Base-by-base conservation (phyloP, 225 moss, liverwort and hornwort species). In the Physcomitrium patens region DNA sequence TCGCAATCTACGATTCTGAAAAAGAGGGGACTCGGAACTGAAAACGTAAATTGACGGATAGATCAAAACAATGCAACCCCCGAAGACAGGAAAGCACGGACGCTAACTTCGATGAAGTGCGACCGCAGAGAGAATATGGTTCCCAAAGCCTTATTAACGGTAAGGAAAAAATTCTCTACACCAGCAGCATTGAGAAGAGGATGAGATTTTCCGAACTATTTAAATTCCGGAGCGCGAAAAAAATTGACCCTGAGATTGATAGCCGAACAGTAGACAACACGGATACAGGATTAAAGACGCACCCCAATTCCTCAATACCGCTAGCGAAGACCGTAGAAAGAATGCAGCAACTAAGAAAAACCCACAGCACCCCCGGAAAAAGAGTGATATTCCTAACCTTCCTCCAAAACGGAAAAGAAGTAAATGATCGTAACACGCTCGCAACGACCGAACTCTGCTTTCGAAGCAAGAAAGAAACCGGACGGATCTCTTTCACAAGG, bases 161-260 rank as follows among this genome's bases (percentile, higher is more conserved):
- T 65, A 28, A 17, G 9, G n/a, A 7, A 47, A 10, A 12, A 7
- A 1, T 43, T 46, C 2, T n/a, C 17, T 76, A 76, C 19, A 9
- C 55, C 0, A 51, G 22, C 79, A 76, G 82, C 82, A 79, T 79
- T 83, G 75, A 79, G 66, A 56, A 17, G 8, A 60, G 31, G n/a
- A 28, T 8, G 16, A 57, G n/a, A 22, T 3, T 1, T 46, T 27
- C 1, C 0, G 31, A 3, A 37, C 31, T 37, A 37, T 7, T 37
- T 4, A 24, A 2, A 53, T 15, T 8, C 60, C 16, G 14, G 0
- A 1, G 22, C 55, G 54, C 75, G 56, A 43, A 79, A 54, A 60
- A 66, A 63, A 58, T 65, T 0, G 28, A 7, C 17, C 48, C 31
- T 1, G 31, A 24, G 31, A 37, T 37, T 37, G 31, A 37, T 37